Percentiles rank a stretch among this genome's conserved stretches.
These are phyloP conservation scores for Mortierella sp. DNA, from an alignment of 371 early-diverging fungal species.

Conservation along the genomic window DNA sequence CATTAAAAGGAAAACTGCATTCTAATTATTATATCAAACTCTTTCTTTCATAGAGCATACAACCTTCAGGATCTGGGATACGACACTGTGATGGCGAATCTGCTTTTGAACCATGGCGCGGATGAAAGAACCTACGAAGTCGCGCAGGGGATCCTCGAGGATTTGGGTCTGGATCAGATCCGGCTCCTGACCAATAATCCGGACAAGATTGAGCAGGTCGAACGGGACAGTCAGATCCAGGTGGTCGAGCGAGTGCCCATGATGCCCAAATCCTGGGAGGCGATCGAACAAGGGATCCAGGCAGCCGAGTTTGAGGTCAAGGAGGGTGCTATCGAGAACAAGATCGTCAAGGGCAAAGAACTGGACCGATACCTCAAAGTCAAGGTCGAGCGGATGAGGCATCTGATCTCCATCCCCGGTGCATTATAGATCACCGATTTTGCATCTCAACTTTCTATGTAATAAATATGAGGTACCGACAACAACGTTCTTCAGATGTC, in stretches of 20 bases:
- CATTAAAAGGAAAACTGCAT: not conserved
- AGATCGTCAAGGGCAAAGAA: slow-evolving; percentile 54
- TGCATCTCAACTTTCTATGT: too few relatives aligned
- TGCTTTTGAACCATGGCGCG: slow-evolving; percentile 89
- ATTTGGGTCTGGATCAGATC: slow-evolving; percentile 77
- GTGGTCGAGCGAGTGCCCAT: slow-evolving; percentile 90
- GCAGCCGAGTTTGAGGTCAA: slow-evolving; percentile 37
- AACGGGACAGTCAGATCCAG: slow-evolving; percentile 73
- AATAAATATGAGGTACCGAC: too few relatives aligned
- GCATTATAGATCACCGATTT: not conserved
- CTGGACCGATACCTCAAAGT: slow-evolving; percentile 46
- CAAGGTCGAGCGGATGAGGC: slow-evolving; percentile 56
- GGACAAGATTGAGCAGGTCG: slow-evolving; percentile 89
- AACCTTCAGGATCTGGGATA: slow-evolving; percentile 96
- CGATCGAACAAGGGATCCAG: slow-evolving; percentile 29
- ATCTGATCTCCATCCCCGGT: slow-evolving; percentile 39
- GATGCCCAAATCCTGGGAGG: slow-evolving; percentile 87
- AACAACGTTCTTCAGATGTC: too few relatives aligned
- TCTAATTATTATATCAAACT: not conserved
- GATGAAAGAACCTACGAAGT: slow-evolving; percentile 95
- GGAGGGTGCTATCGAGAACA: slow-evolving; percentile 56
- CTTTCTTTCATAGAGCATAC: slow-evolving; percentile 79
- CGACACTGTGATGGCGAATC: slow-evolving; percentile 95
- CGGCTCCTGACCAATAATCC: slow-evolving; percentile 96
- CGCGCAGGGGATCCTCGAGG: slow-evolving; percentile 90